These are phyloP conservation scores for Flaveria sonorensis DNA, from an alignment of 129 eudicot genomes.

Conservation along the genomic window DNA sequence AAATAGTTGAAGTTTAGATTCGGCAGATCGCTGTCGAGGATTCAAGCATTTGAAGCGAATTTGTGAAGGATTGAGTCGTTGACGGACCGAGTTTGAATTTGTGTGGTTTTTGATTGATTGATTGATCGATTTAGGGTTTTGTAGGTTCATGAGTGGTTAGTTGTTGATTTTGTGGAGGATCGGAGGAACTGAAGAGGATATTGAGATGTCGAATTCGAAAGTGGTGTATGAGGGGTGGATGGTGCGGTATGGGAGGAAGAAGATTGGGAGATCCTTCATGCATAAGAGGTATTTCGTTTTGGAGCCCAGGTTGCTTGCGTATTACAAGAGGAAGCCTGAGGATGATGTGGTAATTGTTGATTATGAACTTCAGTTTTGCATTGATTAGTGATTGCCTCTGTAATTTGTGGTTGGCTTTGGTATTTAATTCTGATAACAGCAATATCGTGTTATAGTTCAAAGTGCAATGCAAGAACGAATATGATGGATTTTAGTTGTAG, in stretches of 20 bases:
- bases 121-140: slow-evolving; percentile 19
- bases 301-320: slow-evolving; percentile 82
- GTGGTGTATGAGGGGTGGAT: slow-evolving; percentile 99
- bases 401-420: neutral
- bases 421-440: neutral
- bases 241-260: slow-evolving; percentile 96
- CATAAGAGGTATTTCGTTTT: slow-evolving; percentile 97
- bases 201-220: slow-evolving; percentile 59
- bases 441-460: neutral
- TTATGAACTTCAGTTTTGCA: slow-evolving; percentile 18
- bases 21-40: slow-evolving; percentile 9
- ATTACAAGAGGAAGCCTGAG: slow-evolving; percentile 98
- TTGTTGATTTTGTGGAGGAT: slow-evolving; percentile 28
- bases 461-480: neutral
- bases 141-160: slow-evolving; percentile 25
- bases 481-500: neutral
- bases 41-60: neutral
- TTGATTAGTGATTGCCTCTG: neutral
- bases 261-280: slow-evolving; percentile 90
- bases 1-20: slow-evolving; percentile 32
- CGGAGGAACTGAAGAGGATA: neutral
- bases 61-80: neutral
- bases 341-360: slow-evolving; percentile 73
- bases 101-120: slow-evolving; percentile 13
- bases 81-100: neutral